Base-by-base conservation (phyloP, 345 rosid genomes). In the Citrus reticulata region DNA sequence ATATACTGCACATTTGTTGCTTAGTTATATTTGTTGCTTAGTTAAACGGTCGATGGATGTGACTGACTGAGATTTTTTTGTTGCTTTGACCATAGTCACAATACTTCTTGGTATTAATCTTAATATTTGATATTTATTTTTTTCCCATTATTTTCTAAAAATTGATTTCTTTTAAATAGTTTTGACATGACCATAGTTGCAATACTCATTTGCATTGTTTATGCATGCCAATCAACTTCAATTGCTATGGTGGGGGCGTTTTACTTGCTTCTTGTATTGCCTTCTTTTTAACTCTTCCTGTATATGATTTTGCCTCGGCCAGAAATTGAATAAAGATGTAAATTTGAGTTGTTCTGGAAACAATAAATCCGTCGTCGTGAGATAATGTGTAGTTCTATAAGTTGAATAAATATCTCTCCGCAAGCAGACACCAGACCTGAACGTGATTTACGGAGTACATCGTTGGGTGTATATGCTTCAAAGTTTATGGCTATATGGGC, bases 271-370 rank as follows among this genome's bases (percentile, higher is more conserved):
- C 98, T 17, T 84, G 79, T 74, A 81, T 92, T 25, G 97, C 97
- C 40, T n/a, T 95, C n/a, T 84, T 90, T 70, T 95, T 95, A 88
- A 92, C 98, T 71, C 93, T 93, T 73, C 98, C 98, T 25, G 80
- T 91, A 46, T 46, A 3, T 13, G 51, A 13, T 6, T 42, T n/a
- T 2, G 2, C 4, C 14, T 68, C 20, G 9, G 4, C 51, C 51
- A 3, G 51, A 46, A 46, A 46, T 46, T 1, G 27, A n/a, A 62
- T 46, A 72, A 9, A 46, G 51, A 13, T 13, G 51, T 46, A 46
- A 46, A 46, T 46, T 42, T 42, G 0, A 42, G 51, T 46, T 11
- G 17, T 46, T 13, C 17, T 13, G 17, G 51, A 46, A 46, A 46
- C 17, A 3, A 46, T 13, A 46, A 46, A 46, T 46, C 51, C 51